Percentiles rank a stretch among this genome's conserved stretches.
Evolutionary conservation across 2,329 filamentous ascomycete genomes (phyloP).

Genomic region (Calonectria crousiana): DNA sequence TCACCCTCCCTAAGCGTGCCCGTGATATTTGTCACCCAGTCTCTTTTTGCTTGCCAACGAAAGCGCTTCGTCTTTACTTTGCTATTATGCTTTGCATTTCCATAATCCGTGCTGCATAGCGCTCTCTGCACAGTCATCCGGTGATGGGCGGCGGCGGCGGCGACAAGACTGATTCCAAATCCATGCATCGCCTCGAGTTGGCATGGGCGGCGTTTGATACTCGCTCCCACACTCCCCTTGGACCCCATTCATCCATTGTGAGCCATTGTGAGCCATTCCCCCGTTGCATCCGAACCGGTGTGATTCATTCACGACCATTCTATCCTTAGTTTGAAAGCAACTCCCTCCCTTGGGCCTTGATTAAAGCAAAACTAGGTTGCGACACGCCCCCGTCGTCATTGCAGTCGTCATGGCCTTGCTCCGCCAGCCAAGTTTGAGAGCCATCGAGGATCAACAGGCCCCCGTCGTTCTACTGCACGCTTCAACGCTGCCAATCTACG

Average conservation of each 20-base stretch:
- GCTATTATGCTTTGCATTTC: not conserved
- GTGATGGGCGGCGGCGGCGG: not conserved
- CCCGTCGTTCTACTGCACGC: not conserved
- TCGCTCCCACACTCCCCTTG: not conserved
- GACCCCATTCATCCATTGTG: not conserved
- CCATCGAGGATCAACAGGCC: not conserved
- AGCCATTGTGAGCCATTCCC: not conserved
- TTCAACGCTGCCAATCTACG: not conserved
- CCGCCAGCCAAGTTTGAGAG: not conserved
- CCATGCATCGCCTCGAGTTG: not conserved
- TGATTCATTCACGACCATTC: not conserved
- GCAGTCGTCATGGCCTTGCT: not conserved
- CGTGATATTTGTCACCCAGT: not conserved
- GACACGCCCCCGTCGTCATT: slow-evolving; percentile 11
- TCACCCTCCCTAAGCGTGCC: not conserved
- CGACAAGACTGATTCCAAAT: not conserved
- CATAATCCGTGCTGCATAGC: not conserved
- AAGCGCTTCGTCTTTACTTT: not conserved
- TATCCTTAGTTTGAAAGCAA: not conserved
- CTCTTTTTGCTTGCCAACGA: not conserved
- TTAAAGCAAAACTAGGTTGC: not conserved
- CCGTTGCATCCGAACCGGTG: slow-evolving; percentile 9
- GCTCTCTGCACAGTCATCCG: not conserved
- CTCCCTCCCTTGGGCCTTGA: not conserved
- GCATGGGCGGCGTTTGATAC: not conserved